A percentile compares a stretch with the other conserved stretches of the same genome.
These are phyloP conservation scores for Colletotrichum horii DNA, from an alignment of 2,329 filamentous ascomycete genomes.

Conservation along the genomic window DNA sequence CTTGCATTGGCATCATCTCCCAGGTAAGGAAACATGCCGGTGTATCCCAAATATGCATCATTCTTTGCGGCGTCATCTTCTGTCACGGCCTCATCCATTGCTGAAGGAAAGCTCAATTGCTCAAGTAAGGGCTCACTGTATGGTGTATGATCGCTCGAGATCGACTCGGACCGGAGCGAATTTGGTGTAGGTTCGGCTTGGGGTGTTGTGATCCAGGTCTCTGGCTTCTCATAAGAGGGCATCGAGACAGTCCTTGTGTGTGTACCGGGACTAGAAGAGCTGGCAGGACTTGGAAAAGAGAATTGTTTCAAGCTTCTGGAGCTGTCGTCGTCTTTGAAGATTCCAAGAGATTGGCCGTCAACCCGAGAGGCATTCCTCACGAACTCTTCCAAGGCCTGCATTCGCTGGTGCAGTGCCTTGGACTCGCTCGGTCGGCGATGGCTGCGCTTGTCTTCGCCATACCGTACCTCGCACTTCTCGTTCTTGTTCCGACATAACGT, in stretches of 20 bases:
- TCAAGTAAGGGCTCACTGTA: background rate
- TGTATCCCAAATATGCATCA: background rate
- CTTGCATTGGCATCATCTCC: background rate
- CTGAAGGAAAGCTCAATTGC: background rate
- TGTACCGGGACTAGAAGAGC: background rate
- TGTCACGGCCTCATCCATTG: background rate
- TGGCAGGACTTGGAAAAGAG: conserved; percentile 2
- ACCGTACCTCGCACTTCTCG: conserved; percentile 15
- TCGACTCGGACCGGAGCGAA: background rate
- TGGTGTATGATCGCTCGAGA: background rate
- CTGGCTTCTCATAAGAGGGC: background rate
- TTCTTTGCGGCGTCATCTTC: background rate
- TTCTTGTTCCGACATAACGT: conserved; percentile 16
- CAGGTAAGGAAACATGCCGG: conserved; percentile 2
- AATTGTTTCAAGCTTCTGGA: background rate
- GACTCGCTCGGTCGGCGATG: conserved; percentile 6
- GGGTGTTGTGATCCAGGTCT: background rate
- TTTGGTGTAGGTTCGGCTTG: background rate
- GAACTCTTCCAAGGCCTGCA: conserved; percentile 15
- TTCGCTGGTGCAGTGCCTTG: conserved; percentile 7
- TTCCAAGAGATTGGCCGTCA: background rate
- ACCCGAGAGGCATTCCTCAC: conserved; percentile 3
- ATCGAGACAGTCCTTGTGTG: background rate
- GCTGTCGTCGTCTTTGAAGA: background rate
- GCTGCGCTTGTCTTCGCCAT: conserved; percentile 18